phyloP scores from a whole-genome alignment of 2,329 filamentous ascomycete genomes.

The Alternaria viburni region DNA sequence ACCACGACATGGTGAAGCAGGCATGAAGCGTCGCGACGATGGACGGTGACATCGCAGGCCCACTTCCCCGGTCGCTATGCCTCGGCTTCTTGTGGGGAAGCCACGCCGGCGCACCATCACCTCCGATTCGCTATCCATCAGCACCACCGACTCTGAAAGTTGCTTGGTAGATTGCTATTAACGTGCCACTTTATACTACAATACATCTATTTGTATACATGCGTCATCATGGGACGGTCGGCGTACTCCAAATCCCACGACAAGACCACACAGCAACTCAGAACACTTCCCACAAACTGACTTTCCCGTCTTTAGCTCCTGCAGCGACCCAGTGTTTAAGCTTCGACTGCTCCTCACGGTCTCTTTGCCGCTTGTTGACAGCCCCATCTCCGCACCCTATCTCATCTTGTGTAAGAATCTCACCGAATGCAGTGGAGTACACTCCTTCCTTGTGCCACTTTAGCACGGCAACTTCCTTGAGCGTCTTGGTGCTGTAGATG shows the following conservation, averaged over 20 bases:
- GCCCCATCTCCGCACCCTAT: not conserved
- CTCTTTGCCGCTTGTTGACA: constrained; percentile 6
- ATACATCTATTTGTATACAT: not conserved
- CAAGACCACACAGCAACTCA: constrained; percentile 23
- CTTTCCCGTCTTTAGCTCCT: constrained; percentile 92
- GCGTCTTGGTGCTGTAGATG: constrained; percentile 78
- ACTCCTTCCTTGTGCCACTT: constrained; percentile 94
- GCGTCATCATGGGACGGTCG: not conserved
- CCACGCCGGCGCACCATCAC: constrained; percentile 9
- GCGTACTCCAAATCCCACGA: not conserved
- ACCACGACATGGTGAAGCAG: constrained; percentile 12
- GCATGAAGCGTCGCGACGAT: not conserved
- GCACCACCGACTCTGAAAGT: not conserved
- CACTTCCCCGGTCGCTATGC: constrained; percentile 22
- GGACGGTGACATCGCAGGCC: constrained; percentile 6
- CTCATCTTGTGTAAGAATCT: constrained; percentile 38
- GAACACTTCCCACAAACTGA: constrained; percentile 95
- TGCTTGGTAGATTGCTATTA: not conserved
- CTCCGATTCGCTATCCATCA: constrained; percentile 9
- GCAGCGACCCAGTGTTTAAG: constrained; percentile 86
- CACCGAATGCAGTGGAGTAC: constrained; percentile 78
- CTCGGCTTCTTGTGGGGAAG: constrained; percentile 27
- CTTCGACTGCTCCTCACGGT: constrained; percentile 62
- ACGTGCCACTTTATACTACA: not conserved
- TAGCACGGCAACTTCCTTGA: constrained; percentile 88